Conservation (phyloP, 106 monocot genomes). For the Gastrodia elata region DNA sequence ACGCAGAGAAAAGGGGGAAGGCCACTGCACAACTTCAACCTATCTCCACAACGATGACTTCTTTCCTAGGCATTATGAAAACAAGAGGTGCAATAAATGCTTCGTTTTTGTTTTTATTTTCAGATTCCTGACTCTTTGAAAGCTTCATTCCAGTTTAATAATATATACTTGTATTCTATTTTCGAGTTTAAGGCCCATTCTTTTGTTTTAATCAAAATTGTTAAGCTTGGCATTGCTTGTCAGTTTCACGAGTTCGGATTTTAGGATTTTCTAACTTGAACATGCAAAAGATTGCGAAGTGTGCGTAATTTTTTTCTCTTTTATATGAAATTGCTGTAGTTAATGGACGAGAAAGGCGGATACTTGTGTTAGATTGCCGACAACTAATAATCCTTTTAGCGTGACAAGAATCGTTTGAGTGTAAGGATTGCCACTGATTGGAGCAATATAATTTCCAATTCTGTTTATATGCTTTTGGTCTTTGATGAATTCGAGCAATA, state of each 20-base stretch:
- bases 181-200: too few species aligned
- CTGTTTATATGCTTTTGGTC: too few species aligned
- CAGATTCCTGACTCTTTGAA: neutral
- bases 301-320: neutral
- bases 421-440: too few species aligned
- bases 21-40: conserved; percentile 50
- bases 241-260: neutral
- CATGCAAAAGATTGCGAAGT: neutral
- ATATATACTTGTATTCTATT: neutral
- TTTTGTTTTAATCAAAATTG: neutral
- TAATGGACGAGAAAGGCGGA: too few species aligned
- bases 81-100: conserved; percentile 21
- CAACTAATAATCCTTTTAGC: too few species aligned
- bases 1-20: conserved; percentile 57
- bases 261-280: neutral
- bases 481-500: too few species aligned
- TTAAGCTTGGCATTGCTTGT: neutral
- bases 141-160: neutral
- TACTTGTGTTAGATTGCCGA: too few species aligned
- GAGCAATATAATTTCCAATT: too few species aligned
- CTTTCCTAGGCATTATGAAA: conserved; percentile 71
- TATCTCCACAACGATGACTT: conserved; percentile 48
- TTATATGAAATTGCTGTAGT: neutral
- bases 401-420: too few species aligned
- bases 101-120: neutral